These are phyloP conservation scores for Tagetes patula DNA, from an alignment of 129 eudicot genomes.

Conservation along the genomic window DNA sequence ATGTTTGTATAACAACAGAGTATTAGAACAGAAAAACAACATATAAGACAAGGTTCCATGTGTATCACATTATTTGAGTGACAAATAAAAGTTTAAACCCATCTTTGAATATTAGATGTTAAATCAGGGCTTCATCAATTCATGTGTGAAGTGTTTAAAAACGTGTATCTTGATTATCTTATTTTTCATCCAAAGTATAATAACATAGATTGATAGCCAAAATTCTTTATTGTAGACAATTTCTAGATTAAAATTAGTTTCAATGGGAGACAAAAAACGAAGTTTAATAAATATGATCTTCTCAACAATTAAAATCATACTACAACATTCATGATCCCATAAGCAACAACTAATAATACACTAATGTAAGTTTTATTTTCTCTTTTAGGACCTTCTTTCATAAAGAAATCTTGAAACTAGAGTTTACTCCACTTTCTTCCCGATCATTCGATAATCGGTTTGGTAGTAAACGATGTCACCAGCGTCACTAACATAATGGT, in stretches of 20 bases:
- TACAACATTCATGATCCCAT: slow-evolving; percentile 7
- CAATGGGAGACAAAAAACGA: background rate
- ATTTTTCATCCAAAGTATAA: no score
- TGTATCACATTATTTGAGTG: no score
- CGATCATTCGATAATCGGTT: slow-evolving; percentile 45
- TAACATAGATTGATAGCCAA: no score
- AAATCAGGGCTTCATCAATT: no score
- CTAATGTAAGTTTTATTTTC: slow-evolving; percentile 24
- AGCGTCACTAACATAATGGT: slow-evolving; percentile 67
- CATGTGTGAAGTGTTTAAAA: no score
- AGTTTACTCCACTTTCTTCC: slow-evolving; percentile 30
- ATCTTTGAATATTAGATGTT: no score
- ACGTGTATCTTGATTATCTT: no score
- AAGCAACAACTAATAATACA: slow-evolving; percentile 15
- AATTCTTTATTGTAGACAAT: no score
- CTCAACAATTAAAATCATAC: slow-evolving; percentile 10
- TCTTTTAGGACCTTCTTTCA: slow-evolving; percentile 14
- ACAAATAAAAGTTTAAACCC: no score
- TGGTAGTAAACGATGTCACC: slow-evolving; percentile 75
- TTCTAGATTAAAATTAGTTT: background rate
- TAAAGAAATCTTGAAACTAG: slow-evolving; percentile 18
- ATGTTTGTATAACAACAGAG: no score
- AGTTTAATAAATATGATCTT: slow-evolving; percentile 11
- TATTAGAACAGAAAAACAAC: no score
- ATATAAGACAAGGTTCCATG: no score